Conservation (phyloP, 2,329 filamentous ascomycete genomes). For the Colletotrichum tropicale region DNA sequence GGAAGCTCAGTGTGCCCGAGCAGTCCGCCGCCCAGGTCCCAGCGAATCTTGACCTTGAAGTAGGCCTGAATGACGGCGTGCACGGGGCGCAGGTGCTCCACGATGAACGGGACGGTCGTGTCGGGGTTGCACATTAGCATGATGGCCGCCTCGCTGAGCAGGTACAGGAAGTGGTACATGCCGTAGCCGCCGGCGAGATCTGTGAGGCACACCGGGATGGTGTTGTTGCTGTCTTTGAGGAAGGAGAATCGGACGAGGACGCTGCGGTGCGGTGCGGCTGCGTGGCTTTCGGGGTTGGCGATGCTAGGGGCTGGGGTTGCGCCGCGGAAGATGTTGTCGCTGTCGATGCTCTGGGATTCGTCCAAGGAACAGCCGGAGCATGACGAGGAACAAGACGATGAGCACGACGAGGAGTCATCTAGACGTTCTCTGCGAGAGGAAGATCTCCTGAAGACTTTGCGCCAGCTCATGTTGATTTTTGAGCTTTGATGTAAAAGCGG, state of each 20-base stretch:
- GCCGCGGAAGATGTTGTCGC: neutral
- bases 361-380: neutral
- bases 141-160: neutral
- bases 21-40: neutral
- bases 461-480: neutral
- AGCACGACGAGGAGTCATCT: neutral
- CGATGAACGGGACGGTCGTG: neutral
- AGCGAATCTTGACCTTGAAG: neutral
- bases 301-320: neutral
- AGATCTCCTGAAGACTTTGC: neutral
- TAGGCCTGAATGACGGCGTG: neutral
- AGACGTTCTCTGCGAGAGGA: neutral
- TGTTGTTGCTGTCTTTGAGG: neutral
- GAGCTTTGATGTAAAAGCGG: neutral
- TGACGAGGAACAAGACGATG: neutral
- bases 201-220: neutral
- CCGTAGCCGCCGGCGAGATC: neutral
- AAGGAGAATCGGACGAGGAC: neutral
- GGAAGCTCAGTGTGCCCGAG: neutral
- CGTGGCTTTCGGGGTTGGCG: fast-evolving
- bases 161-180: neutral
- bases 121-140: neutral
- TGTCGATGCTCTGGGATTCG: neutral
- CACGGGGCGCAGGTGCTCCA: neutral
- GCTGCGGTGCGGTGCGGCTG: neutral